Evolutionary conservation across 1,139 yeast species (phyloP).

Genomic region (Meyerozyma athensensis): DNA sequence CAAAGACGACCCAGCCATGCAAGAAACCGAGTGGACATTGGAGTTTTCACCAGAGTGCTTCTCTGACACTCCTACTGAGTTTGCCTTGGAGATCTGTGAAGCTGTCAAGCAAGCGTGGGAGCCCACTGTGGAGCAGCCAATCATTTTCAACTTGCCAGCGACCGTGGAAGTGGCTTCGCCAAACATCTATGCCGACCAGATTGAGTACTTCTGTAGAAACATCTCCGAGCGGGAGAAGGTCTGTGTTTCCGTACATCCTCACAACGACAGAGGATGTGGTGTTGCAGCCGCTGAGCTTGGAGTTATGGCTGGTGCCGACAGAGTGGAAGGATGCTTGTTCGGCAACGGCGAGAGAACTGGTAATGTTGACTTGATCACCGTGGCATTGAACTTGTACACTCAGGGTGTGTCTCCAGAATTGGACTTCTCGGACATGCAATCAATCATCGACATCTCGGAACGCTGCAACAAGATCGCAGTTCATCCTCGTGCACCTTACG

Average conservation of each 20-base stretch:
- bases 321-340: slow-evolving; percentile 48
- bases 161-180: slow-evolving; percentile 48
- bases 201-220: slow-evolving; percentile 40
- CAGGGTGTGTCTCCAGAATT: slow-evolving; percentile 42
- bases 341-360: slow-evolving; percentile 51
- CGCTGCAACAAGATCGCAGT: slow-evolving; percentile 45
- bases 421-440: slow-evolving; percentile 40
- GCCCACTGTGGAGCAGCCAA: slow-evolving; percentile 38
- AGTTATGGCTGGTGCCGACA: slow-evolving; percentile 46
- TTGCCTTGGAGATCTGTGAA: slow-evolving; percentile 42
- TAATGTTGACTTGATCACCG: slow-evolving; percentile 45
- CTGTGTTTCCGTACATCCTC: slow-evolving; percentile 44
- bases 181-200: slow-evolving; percentile 47
- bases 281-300: slow-evolving; percentile 50
- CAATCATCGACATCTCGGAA: slow-evolving; percentile 39
- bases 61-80: slow-evolving; percentile 41
- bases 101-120: slow-evolving; percentile 46
- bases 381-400: slow-evolving; percentile 45
- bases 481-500: slow-evolving; percentile 47
- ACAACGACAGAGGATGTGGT: slow-evolving; percentile 48
- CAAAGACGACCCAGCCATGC: slow-evolving; percentile 32
- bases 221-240: slow-evolving; percentile 42
- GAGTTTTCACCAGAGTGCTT: slow-evolving; percentile 48
- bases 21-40: slow-evolving; percentile 40
- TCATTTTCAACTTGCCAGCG: slow-evolving; percentile 46